phyloP scores from a whole-genome alignment of 805 yeast genomes.

The Cyberlindnera subsufficiens region DNA sequence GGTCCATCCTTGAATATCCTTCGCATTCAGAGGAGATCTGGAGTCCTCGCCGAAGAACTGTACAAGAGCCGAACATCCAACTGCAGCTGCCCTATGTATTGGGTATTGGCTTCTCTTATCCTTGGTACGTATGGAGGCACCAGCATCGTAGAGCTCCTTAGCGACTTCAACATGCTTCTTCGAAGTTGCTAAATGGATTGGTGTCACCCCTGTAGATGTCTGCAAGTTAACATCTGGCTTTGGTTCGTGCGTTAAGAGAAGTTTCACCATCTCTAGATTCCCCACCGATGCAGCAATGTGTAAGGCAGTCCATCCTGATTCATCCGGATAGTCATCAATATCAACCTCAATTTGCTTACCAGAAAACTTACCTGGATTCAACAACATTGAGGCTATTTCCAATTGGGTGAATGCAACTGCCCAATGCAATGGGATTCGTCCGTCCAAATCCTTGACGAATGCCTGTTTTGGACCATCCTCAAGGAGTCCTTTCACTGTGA shows the following conservation, averaged over 20 bases:
- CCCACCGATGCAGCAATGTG: conserved; percentile 83
- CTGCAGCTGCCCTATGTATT: conserved; percentile 77
- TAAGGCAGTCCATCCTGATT: conserved; percentile 82
- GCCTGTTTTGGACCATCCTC: conserved; percentile 39
- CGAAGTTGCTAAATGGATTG: conserved; percentile 71
- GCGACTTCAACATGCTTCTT: conserved; percentile 56
- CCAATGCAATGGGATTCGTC: conserved; percentile 84
- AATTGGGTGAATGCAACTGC: conserved; percentile 62
- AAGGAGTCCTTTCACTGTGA: conserved; percentile 46
- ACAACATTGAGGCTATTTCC: conserved; percentile 43
- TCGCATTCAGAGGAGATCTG: conserved; percentile 59
- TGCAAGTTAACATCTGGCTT: conserved; percentile 54
- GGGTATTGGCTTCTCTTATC: conserved; percentile 65
- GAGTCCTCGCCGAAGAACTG: conserved; percentile 45
- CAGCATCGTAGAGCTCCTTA: conserved; percentile 41
- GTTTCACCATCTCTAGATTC: conserved; percentile 42
- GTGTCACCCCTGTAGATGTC: conserved; percentile 67
- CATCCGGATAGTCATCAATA: conserved; percentile 63
- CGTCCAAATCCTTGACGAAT: conserved; percentile 56
- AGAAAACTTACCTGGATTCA: conserved; percentile 28
- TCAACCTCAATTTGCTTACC: conserved; percentile 37
- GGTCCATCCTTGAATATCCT: conserved; percentile 75
- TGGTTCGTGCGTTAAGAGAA: conserved; percentile 46
- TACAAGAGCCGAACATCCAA: conserved; percentile 58
- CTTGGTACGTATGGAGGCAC: conserved; percentile 58